Evolutionary conservation across 2,329 filamentous ascomycete genomes (phyloP), one percentile per base, ranked within the genome.

Genomic region (Xylariaceae sp.): DNA sequence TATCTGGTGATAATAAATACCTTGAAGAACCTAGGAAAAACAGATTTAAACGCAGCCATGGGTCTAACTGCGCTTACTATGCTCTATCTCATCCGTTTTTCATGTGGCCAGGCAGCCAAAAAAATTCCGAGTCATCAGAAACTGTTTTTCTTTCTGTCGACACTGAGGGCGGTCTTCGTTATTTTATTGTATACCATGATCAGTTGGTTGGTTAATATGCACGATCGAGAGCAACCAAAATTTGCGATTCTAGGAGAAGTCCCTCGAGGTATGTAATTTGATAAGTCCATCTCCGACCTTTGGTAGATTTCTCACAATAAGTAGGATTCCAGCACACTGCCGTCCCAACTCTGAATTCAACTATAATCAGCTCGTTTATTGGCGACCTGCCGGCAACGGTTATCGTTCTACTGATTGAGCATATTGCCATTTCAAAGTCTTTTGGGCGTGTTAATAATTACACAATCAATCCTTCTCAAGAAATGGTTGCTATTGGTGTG

Each of bases 371-470:
- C 1, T 76, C 84, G 0, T 91, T 96, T 68, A 80, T 83, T 1
- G 79, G 80, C 43, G 82, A 97, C 61, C 78, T 98, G 3, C 95
- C 95, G 0, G 89, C 90, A 7, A 88, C 89, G 0, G 87, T 97
- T 50, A 96, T 98, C 63, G 93, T 99, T n/a, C 81, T 98, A 54
- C 81, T 98, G 37, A 96, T 98, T 59, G 95, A 98, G 74, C 93
- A 98, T 71, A 96, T 98, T 66, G 92, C 93, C 46, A 97, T 98
- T 61, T 91, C 93, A 18, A 99, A 98, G 73, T 97, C 93, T 0
- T 98, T 99, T 65, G 95, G 95, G 9, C 85, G 93, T 56, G 85
- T 97, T 66, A 98, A 97, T 79, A 96, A 96, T 77, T 99, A 99
- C 75, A 88, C 86, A 16, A 97, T 99, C 71, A 88, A 97, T 65